These are phyloP conservation scores for Podila minutissima DNA, from an alignment of 192 early-diverging fungal species.

Conservation along the genomic window DNA sequence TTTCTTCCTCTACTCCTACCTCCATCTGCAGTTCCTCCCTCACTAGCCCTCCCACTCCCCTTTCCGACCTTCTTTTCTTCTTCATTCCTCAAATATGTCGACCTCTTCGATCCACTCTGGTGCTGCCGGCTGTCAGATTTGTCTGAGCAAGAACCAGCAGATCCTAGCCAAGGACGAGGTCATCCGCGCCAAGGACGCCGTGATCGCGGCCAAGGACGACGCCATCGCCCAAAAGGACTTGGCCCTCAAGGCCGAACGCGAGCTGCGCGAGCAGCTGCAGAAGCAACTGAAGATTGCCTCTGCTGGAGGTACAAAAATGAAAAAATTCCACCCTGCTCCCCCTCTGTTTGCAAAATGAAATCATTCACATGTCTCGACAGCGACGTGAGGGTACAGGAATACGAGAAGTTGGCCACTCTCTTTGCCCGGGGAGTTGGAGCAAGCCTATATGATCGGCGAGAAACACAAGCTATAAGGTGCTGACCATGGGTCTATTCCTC, in stretches of 20 bases:
- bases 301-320: slow-evolving; percentile 24
- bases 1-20: background rate
- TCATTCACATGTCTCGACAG: no score
- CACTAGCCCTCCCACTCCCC: no score
- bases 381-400: no score
- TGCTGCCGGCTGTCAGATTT: slow-evolving; percentile 15
- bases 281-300: slow-evolving; percentile 29
- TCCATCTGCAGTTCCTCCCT: background rate
- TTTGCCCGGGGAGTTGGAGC: no score
- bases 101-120: slow-evolving; percentile 1
- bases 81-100: slow-evolving; percentile 1
- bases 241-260: slow-evolving; percentile 28
- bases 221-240: slow-evolving; percentile 33
- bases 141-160: slow-evolving; percentile 28
- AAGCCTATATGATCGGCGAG: no score
- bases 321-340: background rate
- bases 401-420: no score
- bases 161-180: slow-evolving; percentile 33
- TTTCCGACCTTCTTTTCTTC: background rate
- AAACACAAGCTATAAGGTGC: background rate
- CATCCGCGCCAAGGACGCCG: slow-evolving; percentile 35
- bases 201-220: slow-evolving; percentile 40
- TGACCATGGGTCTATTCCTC: background rate
- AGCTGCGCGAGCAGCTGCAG: slow-evolving; percentile 35
- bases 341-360: background rate